Evolutionary conservation across 176 grass and related monocot species (phyloP), one percentile per base, ranked within the genome.

Genomic region (Oryza coarctata): DNA sequence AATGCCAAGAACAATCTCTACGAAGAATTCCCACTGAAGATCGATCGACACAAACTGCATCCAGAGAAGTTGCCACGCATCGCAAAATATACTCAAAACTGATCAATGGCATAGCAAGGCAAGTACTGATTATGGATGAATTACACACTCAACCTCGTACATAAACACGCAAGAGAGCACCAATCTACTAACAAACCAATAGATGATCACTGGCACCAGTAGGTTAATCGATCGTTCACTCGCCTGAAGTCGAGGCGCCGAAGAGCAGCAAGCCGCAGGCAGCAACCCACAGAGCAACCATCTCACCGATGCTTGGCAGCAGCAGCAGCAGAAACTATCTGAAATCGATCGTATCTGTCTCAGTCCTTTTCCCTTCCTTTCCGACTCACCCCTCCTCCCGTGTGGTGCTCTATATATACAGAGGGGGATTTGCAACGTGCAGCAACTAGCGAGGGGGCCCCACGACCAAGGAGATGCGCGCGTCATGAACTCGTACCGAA

Each of bases 221-320:
- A 45, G 43, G 12, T 14, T 14, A 64, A 45, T 15, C 3, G 61
- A 31, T 31, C 20, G 11, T 17, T 2, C 5, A 12, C 41, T 55
- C 73, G 86, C 83, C 88, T 10, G 88, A 78, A 62, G 68, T 40
- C 45, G 74, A 79, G 12, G 44, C 78, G 2, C 14, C 45, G 15
- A 55, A 81, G 67, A 78, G 36, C 44, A 78, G 14, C 18, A 90
- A 60, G 79, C 29, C 12, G 79, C 58, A 90, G 35, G 88, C 79
- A 2, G 61, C 2, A 23, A 63, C 26, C 79, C 79, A 86, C 26
- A 82, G 0, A 31, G 43, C 73, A 18, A 32, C 7, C 88, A 31
- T 86, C 66, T 40, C 18, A 32, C 34, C 14, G 7, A 12, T 34
- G 25, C 29, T 60, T 5, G 35, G 30, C 20, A 34, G 25, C 41